Evolutionary conservation across 352 stramenopile genomes (phyloP), one percentile per base, ranked within the genome.

Genomic region (Phytophthora pisi): DNA sequence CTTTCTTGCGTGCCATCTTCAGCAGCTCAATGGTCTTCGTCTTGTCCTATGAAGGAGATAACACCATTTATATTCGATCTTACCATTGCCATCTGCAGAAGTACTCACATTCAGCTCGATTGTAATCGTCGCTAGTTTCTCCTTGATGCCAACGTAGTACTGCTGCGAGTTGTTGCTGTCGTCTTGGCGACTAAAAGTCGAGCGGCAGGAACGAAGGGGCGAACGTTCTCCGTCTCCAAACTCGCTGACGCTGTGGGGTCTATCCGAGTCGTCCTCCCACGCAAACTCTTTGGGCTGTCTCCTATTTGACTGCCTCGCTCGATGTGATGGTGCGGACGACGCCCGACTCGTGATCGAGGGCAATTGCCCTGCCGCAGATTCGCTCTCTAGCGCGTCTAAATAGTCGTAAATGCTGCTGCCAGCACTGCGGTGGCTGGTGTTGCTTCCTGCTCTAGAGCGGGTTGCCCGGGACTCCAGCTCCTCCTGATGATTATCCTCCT

Each of bases 21-120:
- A 95, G 78, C 65, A 93, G 38, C 46, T 93, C 84, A 10, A 93
- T 92, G n/a, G 86, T 95, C 62, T 95, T 91, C 36, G 76, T 88
- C 56, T 95, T 95, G 69, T 93, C 86, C 86, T 95, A 53, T 0
- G 51, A 28, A 51, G n/a, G 43, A 2, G 5, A 54, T 47, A 34
- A 45, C 15, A 43, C 7, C 20, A 31, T 67, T 42, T 67, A 4
- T 20, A 4, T 26, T 20, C 53, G 7, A 43, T 60, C n/a, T 42
- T 57, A 54, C 9, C n/a, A 10, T 16, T 24, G 10, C 13, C 47
- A 70, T 4, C 28, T 45, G 51, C 13, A 57, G 8, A 42, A 28
- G 30, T 24, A 63, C 77, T 31, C 68, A 92, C 86, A 65, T 92
- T 82, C 31, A 95, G 72, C 54, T 95, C 86, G 45, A 95, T 92